Evolutionary conservation across 768 basidiomycete species (phyloP), one percentile per base, ranked within the genome.

Genomic region (Neoboletus brunneissimus): DNA sequence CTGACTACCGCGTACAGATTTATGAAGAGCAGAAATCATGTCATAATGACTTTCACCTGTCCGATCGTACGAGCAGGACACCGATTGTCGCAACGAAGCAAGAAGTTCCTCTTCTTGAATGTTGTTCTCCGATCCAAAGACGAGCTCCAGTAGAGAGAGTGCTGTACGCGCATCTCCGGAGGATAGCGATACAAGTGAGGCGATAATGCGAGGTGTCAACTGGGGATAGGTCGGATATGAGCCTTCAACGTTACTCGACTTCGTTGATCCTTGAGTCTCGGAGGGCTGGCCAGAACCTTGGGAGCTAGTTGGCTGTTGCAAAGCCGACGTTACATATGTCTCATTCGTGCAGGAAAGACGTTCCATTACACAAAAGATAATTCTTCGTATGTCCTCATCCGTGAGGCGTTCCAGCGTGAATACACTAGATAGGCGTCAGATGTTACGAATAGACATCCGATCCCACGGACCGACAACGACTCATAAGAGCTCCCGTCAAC

Each of bases 21-120:
- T 94, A 73, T 94, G 91, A 61, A 94, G 74, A 3, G 88, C 91
- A 32, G 85, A 88, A 61, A 91, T 91, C 83, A 89, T 85, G 68
- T 92, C 89, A 65, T 91, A 92, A 55, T 77, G 81, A 56, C 79
- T 78, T 59, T 93, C 92, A 4, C 90, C 89, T 10, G 81, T 80
- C 34, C 91, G 81, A 68, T 93, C 89, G 65, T 89, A 91, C 7
- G 86, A 79, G 31, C 81, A 78, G 13, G 82, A 80, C 16, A 82
- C 85, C 35, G 88, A 87, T 38, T 79, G 79, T 54, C 83, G 79
- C 54, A 94, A 72, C 16, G 80, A 76, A 18, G 72, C 65, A 63
- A 89, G 77, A 16, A 94, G 73, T 32, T 74, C 69, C 23, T 67
- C 73, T 61, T 87, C 83, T 23, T 74, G 64, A 13, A 73, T 71